Evolutionary conservation across 2,329 filamentous ascomycete species (phyloP), one percentile per base, ranked within the genome.

Genomic region (Sclerotinia subarctica): DNA sequence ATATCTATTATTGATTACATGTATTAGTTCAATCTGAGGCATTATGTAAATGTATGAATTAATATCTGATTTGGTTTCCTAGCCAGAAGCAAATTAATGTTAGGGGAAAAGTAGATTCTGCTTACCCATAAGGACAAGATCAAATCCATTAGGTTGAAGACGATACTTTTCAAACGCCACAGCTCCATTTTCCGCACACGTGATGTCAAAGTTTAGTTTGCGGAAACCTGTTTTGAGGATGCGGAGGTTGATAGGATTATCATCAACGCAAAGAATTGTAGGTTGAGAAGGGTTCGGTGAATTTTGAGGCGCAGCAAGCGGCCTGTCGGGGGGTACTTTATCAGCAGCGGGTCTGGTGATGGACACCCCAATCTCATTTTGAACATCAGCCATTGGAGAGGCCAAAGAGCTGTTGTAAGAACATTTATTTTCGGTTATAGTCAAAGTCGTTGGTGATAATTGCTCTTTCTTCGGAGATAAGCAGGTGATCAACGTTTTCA

Each of bases 111-210:
- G 29, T n/a, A 21, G 21, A n/a, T 2, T 47, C 1, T 19, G 71
- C 70, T 5, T 74, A 78, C 79, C 83, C 82, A 85, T 85, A 32
- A 84, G 78, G 8, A 84, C 78, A 44, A 83, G 78, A 57, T 79
- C 78, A 49, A 79, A 80, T 0, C 74, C 70, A 19, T 76, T 73
- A 26, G 75, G 70, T 46, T 32, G 32, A 29, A 29, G 54, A 2
- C 74, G 75, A 69, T 17, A 72, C 64, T 64, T 70, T 66, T 80
- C 77, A 70, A 82, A 83, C 15, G 76, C 74, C 35, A 82, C 73
- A 7, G 84, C 75, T 13, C 83, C 83, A 69, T 85, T 79, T 15
- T 71, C 73, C 4, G 82, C 82, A 59, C 64, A 64, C 2, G 75
- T 77, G 53, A 78, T 77, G 19, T 77, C 77, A n/a, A 70, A 73